These are phyloP conservation scores for Cruciata laevipes DNA, from an alignment of 257 asterid species.

Conservation along the genomic window DNA sequence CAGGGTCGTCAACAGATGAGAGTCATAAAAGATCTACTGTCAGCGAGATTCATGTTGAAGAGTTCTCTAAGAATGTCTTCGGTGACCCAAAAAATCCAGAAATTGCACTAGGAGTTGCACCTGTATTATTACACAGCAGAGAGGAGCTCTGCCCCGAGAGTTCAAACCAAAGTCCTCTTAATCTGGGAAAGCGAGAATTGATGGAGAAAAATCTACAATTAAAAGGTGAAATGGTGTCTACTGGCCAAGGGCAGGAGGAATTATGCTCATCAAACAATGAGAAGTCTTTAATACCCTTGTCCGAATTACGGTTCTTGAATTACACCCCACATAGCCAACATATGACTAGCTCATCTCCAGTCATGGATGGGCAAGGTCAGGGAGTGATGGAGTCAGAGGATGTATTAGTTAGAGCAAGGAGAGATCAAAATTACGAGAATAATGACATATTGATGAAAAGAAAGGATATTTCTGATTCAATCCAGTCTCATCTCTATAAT, in stretches of 20 bases:
- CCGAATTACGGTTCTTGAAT: slow-evolving; percentile 33
- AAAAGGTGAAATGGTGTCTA: slow-evolving; percentile 27
- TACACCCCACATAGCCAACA: slow-evolving; percentile 21
- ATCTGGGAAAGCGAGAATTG: slow-evolving; percentile 28
- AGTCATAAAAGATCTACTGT: slow-evolving; percentile 26
- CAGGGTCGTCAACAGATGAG: slow-evolving; percentile 25
- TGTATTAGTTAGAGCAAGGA: slow-evolving; percentile 24
- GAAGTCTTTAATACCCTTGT: slow-evolving; percentile 34
- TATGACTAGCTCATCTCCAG: slow-evolving; percentile 28
- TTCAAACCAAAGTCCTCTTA: slow-evolving; percentile 22
- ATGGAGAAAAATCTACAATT: slow-evolving; percentile 25
- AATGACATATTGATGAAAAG: slow-evolving; percentile 18
- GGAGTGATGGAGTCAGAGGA: slow-evolving; percentile 29
- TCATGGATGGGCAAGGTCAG: slow-evolving; percentile 24
- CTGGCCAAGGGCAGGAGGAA: slow-evolving; percentile 25
- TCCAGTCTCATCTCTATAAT: slow-evolving; percentile 32
- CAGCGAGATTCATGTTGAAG: slow-evolving; percentile 32
- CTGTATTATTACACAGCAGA: slow-evolving; percentile 27
- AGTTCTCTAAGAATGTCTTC: slow-evolving; percentile 31
- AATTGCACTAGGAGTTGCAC: slow-evolving; percentile 27
- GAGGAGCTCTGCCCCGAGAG: slow-evolving; percentile 24
- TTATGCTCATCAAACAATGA: slow-evolving; percentile 25
- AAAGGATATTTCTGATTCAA: slow-evolving; percentile 25
- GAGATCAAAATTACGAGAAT: slow-evolving; percentile 25
- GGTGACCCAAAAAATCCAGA: slow-evolving; percentile 30